A percentile compares a stretch with the other conserved stretches of the same genome.
Evolutionary conservation across 2,329 filamentous ascomycete species (phyloP).

Genomic region (Trichoderma pleuroti): DNA sequence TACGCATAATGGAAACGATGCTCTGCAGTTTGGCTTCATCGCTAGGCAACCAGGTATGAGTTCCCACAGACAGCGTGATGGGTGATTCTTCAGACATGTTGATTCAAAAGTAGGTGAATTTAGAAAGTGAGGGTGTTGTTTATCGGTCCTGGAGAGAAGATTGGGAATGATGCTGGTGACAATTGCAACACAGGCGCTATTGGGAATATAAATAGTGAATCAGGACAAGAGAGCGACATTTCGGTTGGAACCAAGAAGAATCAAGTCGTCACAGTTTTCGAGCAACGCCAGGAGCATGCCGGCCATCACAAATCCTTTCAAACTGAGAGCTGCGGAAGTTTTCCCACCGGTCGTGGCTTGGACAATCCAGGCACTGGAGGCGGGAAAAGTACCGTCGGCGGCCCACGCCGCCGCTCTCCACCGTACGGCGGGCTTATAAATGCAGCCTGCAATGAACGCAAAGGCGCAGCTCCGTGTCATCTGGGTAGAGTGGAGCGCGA

Average conservation of each 20-base stretch:
- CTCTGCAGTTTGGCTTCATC: neutral
- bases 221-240: neutral
- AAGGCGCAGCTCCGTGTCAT: neutral
- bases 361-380: neutral
- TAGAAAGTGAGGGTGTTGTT: too few relatives aligned
- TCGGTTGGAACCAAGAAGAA: neutral
- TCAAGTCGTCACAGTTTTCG: neutral
- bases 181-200: neutral
- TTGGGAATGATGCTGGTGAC: neutral
- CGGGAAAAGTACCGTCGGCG: neutral
- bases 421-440: neutral
- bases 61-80: neutral
- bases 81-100: neutral
- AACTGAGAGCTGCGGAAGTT: neutral
- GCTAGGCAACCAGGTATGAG: conserved; percentile 3
- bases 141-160: neutral
- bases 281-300: neutral
- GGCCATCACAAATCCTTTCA: neutral
- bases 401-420: neutral
- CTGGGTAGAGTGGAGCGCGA: neutral
- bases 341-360: neutral
- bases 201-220: neutral
- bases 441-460: neutral
- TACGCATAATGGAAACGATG: conserved; percentile 10
- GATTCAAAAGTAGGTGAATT: neutral